Base-by-base conservation (phyloP, 306 rosid genomes). In the Psophocarpus tetragonolobus region DNA sequence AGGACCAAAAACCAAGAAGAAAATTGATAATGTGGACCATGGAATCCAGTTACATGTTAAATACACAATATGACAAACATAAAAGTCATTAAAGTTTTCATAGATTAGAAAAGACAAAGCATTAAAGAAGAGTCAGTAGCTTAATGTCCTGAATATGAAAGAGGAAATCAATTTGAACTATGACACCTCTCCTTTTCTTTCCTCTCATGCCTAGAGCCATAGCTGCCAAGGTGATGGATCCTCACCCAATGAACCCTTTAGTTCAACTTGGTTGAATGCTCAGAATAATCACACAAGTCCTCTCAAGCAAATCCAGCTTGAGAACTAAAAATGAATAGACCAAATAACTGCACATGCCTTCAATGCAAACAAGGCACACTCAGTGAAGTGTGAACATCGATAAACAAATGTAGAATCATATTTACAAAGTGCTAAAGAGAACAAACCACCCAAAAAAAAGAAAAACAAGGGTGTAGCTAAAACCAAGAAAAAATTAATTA, bases 111-210 rank as follows among this genome's bases (percentile, higher is more conserved):
- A 60, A 50, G 21, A 18, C 39, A 50, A 74, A 21, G 27, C 69
- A 70, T 48, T 70, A 29, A 82, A 77, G 15, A 51, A 74, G 68
- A 27, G 56, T 17, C 10, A 17, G 56, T 20, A 11, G 56, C 88
- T 88, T 92, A 63, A 90, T 82, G 80, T 90, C 97, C 41, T 86
- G 85, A 76, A 93, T 76, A 14, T 89, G 90, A 75, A 93, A 80
- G 11, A 77, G 76, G 84, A 85, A 91, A 82, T 93, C 80, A 50
- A 81, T 64, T 58, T 86, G 92, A 82, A 90, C 76, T 0, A 83
- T 18, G 51, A 80, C 58, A 36, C 92, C 63, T 58, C 85, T 83
- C 78, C 87, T 81, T 82, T 60, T 84, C 91, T 89, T 90, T 57
- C 87, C 83, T 81, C 58, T 89, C 80, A 80, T 61, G 13, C 97